These are phyloP conservation scores for Ophiostoma pallidulum DNA, from an alignment of 2,329 filamentous ascomycete genomes.

Conservation along the genomic window DNA sequence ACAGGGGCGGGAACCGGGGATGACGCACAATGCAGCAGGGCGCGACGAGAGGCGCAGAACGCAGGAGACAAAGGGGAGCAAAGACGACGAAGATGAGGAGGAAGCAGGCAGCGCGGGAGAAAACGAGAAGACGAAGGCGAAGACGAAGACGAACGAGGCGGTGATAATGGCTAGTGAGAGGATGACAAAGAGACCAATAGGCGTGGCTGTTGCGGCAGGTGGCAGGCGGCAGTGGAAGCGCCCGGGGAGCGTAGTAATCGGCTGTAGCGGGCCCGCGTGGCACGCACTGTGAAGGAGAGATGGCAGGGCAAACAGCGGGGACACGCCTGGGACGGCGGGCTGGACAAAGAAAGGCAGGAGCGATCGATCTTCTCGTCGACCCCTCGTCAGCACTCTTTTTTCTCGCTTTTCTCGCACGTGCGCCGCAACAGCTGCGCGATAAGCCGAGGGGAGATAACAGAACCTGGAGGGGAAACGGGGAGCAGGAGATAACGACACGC, in stretches of 20 bases:
- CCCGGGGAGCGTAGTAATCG: too few species aligned
- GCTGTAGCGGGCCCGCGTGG: background rate
- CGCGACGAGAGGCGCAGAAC: background rate
- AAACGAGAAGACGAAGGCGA: background rate
- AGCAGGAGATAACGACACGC: background rate
- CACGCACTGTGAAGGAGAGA: background rate
- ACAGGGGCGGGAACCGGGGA: background rate
- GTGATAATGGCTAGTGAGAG: too few species aligned
- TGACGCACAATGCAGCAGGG: too few species aligned
- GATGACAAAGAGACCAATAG: too few species aligned
- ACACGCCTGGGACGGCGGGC: background rate
- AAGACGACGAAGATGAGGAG: too few species aligned
- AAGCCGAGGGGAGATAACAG: slow-evolving; percentile 2
- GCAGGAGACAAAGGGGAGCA: background rate
- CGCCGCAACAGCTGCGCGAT: background rate
- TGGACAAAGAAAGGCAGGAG: background rate
- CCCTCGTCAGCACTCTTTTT: too few species aligned
- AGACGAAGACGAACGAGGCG: too few species aligned
- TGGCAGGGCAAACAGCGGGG: background rate
- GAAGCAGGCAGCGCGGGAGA: background rate
- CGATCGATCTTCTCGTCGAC: background rate
- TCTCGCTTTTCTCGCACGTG: background rate
- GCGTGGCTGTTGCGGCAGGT: background rate
- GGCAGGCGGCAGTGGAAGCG: too few species aligned
- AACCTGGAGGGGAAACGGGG: too few species aligned